Base-by-base conservation (phyloP, 2,329 filamentous ascomycete species). In the Colletotrichum agaves region DNA sequence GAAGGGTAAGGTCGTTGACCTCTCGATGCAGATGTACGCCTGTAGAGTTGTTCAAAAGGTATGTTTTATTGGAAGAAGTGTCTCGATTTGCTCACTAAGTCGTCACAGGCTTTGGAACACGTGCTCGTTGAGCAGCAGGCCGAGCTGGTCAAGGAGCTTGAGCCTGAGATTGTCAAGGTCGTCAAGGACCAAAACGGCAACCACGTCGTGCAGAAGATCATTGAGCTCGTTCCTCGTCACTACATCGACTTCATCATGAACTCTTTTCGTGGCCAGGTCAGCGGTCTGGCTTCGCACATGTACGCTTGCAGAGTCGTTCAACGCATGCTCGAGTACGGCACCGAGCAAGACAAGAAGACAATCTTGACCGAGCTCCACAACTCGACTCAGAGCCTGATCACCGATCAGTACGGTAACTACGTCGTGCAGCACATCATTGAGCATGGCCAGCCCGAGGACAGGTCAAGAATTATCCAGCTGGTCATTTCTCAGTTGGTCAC, bases 41-140 rank as follows among this genome's bases (percentile, higher is more conserved):
- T 99, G 96, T 76, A 89, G 96, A 61, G 96, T 98, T 10, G 94
- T 99, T 0, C 96, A 99, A 78, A 98, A 97, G 87, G 91, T 93
- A 75, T 71, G 78, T 74, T 3, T n/a, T 13, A 17, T 17, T 15
- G 49, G 31, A 27, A 27, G 27, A 27, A 27, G 33, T 53, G 31
- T 50, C 2, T n/a, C 5, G 13, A 55, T 33, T 15, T 15, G 10
- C 10, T n/a, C 27, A 17, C 66, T 64, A 58, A 70, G 60, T 21
- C 17, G 2, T 21, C 37, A 19, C 70, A 94, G 91, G 95, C 94
- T 8, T 84, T 99, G 27, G 93, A 98, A 74, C 91, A 97, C 75
- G 90, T 98, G 27, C 86, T 98, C 5, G 90, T 92, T n/a, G 94
- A 97, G 72, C 94, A 98, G 77, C 94, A 98, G 84, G 90, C 90